Evolutionary conservation across 2,329 filamentous ascomycete species (phyloP).

Genomic region (Cercospora berteroae): DNA sequence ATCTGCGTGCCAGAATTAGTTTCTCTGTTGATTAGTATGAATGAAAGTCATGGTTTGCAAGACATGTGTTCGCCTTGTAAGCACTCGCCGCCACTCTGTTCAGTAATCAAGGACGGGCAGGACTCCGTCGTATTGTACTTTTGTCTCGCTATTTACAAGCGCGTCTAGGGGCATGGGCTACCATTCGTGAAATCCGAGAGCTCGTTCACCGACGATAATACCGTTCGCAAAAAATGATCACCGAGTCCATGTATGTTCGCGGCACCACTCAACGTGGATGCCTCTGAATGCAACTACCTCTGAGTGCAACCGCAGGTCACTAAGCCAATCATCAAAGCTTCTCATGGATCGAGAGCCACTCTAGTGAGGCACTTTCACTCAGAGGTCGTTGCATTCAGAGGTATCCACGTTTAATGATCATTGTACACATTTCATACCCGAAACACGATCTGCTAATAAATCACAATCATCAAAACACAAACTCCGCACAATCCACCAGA

Average conservation of each 20-base stretch:
- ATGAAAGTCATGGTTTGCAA: not conserved
- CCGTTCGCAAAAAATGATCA: not conserved
- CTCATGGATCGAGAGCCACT: no score
- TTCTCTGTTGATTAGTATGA: not conserved
- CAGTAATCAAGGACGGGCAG: not conserved
- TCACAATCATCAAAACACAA: not conserved
- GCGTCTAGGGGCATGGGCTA: not conserved
- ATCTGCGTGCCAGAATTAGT: not conserved
- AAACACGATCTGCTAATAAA: not conserved
- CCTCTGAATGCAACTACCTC: no score
- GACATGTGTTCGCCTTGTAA: not conserved
- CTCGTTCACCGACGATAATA: not conserved
- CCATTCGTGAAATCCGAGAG: not conserved
- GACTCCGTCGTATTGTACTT: not conserved
- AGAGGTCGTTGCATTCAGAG: no score
- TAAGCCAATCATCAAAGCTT: no score
- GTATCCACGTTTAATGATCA: no score
- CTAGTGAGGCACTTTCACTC: no score
- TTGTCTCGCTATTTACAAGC: not conserved
- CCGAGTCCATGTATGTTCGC: no score
- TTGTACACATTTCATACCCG: not conserved
- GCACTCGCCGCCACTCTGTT: not conserved
- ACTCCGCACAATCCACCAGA: conserved; percentile 21
- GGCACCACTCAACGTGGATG: no score
- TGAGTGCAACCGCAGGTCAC: no score